Conservation (phyloP, 2,329 filamentous ascomycete genomes). For the Fusarium hostae region DNA sequence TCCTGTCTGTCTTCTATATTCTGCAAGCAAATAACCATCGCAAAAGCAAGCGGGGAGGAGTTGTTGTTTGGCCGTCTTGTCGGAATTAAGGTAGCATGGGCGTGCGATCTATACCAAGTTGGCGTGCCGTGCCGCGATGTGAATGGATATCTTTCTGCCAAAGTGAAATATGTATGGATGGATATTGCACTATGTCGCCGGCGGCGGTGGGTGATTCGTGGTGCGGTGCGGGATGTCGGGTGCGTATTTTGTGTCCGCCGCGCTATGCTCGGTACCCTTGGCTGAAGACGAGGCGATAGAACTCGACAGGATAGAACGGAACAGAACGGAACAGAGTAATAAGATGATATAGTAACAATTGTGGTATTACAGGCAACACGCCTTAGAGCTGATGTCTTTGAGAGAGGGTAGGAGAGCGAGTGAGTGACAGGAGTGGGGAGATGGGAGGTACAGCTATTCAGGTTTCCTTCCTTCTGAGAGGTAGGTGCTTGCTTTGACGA, state of each 20-base stretch:
- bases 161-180: constrained; percentile 14
- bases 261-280: constrained; percentile 27
- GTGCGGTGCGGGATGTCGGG: constrained; percentile 8
- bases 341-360: constrained; percentile 1
- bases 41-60: constrained; percentile 14
- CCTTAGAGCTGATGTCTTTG: constrained; percentile 17
- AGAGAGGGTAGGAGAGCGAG: constrained; percentile 17
- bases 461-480: constrained; percentile 12
- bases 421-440: constrained; percentile 15
- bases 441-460: neutral
- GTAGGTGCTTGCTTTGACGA: neutral
- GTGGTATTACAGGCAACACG: constrained; percentile 18
- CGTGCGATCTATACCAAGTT: constrained; percentile 20
- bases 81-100: constrained; percentile 30
- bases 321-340: constrained; percentile 12
- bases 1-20: constrained; percentile 20
- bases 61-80: constrained; percentile 30
- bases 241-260: constrained; percentile 33
- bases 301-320: constrained; percentile 3
- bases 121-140: constrained; percentile 17
- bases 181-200: constrained; percentile 21
- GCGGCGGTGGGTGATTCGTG: constrained; percentile 18
- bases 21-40: constrained; percentile 7
- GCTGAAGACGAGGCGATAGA: constrained; percentile 9
- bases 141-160: constrained; percentile 22